These are phyloP conservation scores for Dothistroma septosporum DNA, from an alignment of 2,329 filamentous ascomycete species.

Conservation along the genomic window DNA sequence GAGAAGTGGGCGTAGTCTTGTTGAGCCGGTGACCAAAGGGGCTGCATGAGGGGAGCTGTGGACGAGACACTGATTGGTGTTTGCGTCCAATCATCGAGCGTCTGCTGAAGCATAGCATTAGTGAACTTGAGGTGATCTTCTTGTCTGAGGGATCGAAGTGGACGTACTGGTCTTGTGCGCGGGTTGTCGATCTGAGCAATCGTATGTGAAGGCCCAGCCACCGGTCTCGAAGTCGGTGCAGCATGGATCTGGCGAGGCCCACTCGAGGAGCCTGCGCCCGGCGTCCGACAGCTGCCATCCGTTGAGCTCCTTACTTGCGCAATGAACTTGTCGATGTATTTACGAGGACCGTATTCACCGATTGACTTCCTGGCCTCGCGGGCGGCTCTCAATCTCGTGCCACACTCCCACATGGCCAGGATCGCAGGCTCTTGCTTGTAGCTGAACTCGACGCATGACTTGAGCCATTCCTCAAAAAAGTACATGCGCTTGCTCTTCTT, in stretches of 20 bases:
- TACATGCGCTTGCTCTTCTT: conserved; percentile 24
- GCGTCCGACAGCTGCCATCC: background rate
- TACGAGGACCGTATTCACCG: background rate
- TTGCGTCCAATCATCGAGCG: background rate
- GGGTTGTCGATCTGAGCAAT: background rate
- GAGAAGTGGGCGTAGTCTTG: background rate
- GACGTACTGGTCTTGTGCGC: background rate
- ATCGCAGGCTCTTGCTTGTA: background rate
- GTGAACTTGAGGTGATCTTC: background rate
- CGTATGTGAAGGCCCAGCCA: background rate
- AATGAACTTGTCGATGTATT: background rate
- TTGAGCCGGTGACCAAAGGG: background rate
- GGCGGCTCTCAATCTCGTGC: background rate
- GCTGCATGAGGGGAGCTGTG: background rate
- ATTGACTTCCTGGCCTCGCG: background rate
- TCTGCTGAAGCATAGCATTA: background rate
- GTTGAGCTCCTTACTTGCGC: background rate
- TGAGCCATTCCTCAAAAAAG: conserved; percentile 23
- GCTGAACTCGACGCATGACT: conserved; percentile 6
- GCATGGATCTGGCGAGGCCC: background rate
- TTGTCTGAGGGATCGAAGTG: background rate
- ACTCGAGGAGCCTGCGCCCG: background rate
- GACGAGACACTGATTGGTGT: background rate
- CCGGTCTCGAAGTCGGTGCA: background rate
- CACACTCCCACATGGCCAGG: background rate